Evolutionary conservation across 352 stramenopile species (phyloP), one percentile per base, ranked within the genome.

Genomic region (Globisporangium nodosum): DNA sequence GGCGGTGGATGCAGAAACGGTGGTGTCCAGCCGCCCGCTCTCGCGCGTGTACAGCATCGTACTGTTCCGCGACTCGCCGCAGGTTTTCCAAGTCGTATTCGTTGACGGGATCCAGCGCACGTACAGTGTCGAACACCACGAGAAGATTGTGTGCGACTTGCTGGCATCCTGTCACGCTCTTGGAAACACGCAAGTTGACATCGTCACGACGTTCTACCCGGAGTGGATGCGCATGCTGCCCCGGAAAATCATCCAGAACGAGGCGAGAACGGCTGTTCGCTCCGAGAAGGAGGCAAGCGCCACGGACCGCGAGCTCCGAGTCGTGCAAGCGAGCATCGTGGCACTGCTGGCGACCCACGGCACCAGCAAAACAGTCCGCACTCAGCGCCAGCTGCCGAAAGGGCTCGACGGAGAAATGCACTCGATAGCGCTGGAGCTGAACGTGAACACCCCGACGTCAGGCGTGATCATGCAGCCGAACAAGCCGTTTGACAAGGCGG

Each of bases 391-490:
- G 42, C 62, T 90, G 13, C 80, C 81, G 33, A 71, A 68, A 45
- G 83, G 83, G 0, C 63, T 90, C 7, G 83, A 93, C 37, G 81
- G 89, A 54, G 73, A 80, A 20, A 88, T 93, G 78, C 81, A 91
- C 52, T 76, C 67, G 21, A 57, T 94, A 46, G 76, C 84, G 18
- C 46, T 88, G 16, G 85, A 94, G 52, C 64, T 92, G 39, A 94
- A 94, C 45, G 76, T 72, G 42, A 94, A 94, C 53, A 90, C 83
- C 2, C 66, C 83, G 20, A 87, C 82, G 16, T 62, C 70, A 11
- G 85, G 85, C n/a, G 75, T 92, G 37, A 81, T 87, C 52, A 65
- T 74, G 3, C 81, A 91, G 50, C 79, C 79, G 0, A 91, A 79
- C 57, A 91, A 93, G 49, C 79, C 81, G 24, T 93, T 84, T 47